Evolutionary conservation across 345 rosid species (phyloP).

Genomic region (Ceriops tagal): DNA sequence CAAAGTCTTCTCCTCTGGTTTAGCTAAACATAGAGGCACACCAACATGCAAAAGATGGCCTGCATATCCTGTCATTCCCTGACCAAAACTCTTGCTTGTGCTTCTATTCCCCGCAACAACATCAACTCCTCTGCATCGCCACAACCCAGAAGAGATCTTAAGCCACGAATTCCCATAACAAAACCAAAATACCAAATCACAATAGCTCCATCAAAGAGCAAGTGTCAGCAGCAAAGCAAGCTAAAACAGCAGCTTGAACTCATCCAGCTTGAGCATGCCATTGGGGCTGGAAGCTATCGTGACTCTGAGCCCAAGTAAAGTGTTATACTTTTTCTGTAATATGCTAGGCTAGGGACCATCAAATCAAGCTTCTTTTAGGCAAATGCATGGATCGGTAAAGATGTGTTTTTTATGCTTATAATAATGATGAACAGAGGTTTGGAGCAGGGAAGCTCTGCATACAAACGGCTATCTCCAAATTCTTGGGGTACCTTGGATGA

Average conservation of each 20-base stretch:
- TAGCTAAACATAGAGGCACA: too few species aligned
- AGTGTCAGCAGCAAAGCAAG: neutral
- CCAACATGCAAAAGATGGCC: conserved; percentile 9
- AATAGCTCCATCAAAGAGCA: neutral
- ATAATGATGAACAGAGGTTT: neutral
- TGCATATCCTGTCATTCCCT: conserved; percentile 17
- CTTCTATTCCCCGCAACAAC: neutral
- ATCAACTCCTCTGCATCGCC: conserved; percentile 7
- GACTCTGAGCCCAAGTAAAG: conserved; percentile 44
- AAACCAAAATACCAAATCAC: conserved; percentile 2
- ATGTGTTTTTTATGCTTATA: too few species aligned
- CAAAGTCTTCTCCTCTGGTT: too few species aligned
- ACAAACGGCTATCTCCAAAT: conserved; percentile 44
- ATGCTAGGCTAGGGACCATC: too few species aligned
- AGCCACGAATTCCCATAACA: neutral
- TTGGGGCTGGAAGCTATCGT: conserved; percentile 77
- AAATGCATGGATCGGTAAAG: too few species aligned
- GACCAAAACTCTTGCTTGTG: neutral
- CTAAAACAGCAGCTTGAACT: conserved; percentile 35
- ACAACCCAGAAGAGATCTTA: conserved; percentile 2
- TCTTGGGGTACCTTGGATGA: conserved; percentile 46
- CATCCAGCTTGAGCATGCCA: conserved; percentile 64
- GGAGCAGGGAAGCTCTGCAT: conserved; percentile 31
- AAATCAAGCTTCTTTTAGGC: too few species aligned
- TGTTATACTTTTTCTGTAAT: neutral